A percentile compares a stretch with the other conserved stretches of the same genome.
These are phyloP conservation scores for Alternaria gansuensis DNA, from an alignment of 2,329 filamentous ascomycete species.

Conservation along the genomic window DNA sequence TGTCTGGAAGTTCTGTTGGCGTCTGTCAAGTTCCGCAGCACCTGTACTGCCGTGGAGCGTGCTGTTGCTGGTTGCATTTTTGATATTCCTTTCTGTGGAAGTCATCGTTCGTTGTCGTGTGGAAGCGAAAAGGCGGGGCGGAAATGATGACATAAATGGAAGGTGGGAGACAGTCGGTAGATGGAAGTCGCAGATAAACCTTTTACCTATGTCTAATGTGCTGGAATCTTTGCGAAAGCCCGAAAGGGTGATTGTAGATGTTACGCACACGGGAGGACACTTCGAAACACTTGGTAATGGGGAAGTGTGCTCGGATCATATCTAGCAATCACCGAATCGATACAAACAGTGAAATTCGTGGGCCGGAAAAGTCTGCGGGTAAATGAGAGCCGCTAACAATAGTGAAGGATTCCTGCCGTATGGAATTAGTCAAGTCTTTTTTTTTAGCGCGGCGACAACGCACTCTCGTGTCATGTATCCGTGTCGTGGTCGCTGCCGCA, in stretches of 20 bases:
- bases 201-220: not conserved
- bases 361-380: no score
- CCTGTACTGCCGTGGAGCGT: slow-evolving; percentile 1
- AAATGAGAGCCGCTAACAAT: no score
- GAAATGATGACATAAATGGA: not conserved
- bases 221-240: not conserved
- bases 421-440: no score
- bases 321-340: not conserved
- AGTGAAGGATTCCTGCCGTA: no score
- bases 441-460: no score
- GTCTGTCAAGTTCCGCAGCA: slow-evolving; percentile 1
- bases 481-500: no score
- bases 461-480: no score
- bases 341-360: not conserved
- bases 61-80: not conserved
- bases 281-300: not conserved
- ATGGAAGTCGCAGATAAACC: not conserved
- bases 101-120: not conserved
- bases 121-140: not conserved
- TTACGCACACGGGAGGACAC: not conserved
- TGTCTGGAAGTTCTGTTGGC: not conserved
- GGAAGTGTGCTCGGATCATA: slow-evolving; percentile 1
- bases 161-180: not conserved
- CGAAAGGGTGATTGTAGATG: not conserved
- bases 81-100: not conserved